Percentiles rank a stretch among this genome's conserved stretches.
Conservation (phyloP, 441 rosid species). For the Jatropha podagrica region DNA sequence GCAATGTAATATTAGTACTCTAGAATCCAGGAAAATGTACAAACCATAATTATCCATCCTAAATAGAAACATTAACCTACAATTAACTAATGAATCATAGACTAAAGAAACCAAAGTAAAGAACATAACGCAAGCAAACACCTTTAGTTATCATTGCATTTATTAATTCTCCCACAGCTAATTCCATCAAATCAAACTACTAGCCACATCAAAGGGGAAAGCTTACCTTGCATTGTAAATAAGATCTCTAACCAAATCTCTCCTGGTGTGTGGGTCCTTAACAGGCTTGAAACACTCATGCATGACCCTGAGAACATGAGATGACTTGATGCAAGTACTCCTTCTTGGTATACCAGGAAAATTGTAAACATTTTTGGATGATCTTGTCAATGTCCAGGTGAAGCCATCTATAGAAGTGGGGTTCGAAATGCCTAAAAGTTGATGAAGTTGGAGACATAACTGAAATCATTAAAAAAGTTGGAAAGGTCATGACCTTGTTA, state of each 20-base stretch:
- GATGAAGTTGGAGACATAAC: conserved; percentile 39
- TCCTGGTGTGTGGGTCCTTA: conserved; percentile 41
- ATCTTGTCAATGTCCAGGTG: conserved; percentile 43
- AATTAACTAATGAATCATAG: neutral
- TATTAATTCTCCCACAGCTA: neutral
- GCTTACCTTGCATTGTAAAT: conserved; percentile 39
- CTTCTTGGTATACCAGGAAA: conserved; percentile 26
- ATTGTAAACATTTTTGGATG: conserved; percentile 27
- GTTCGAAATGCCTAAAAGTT: conserved; percentile 39
- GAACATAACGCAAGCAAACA: neutral
- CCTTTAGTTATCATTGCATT: neutral
- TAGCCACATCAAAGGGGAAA: neutral
- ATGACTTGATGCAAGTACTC: conserved; percentile 30
- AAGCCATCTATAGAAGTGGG: conserved; percentile 39
- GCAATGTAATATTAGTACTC: neutral
- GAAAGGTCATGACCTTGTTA: neutral
- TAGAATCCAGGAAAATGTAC: neutral
- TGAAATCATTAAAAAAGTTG: conserved; percentile 21
- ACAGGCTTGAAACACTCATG: conserved; percentile 45
- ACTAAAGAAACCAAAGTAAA: neutral
- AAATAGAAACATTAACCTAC: neutral
- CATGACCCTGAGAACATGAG: conserved; percentile 35
- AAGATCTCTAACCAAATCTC: conserved; percentile 41
- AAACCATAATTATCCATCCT: neutral
- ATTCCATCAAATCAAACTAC: neutral